Conservation (phyloP, 305 asterid species). For the Striga hermonthica region DNA sequence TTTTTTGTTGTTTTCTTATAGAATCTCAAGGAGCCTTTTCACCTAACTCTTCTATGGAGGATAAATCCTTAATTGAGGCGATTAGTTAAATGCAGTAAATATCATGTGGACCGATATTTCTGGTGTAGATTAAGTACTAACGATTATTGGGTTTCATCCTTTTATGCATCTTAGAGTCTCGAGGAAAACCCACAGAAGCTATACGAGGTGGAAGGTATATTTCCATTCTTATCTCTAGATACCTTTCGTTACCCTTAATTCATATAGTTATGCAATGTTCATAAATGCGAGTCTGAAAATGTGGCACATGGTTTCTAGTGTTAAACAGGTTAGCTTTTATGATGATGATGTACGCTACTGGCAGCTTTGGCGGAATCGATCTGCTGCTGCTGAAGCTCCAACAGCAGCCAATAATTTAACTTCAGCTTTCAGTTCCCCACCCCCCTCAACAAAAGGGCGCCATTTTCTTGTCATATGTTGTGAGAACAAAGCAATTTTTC, state of each 20-base stretch:
- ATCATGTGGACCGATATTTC: slow-evolving; percentile 8
- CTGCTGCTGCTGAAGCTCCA: slow-evolving; percentile 96
- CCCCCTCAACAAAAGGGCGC: slow-evolving; percentile 92
- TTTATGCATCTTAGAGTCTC: slow-evolving; percentile 48
- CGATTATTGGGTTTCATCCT: background rate
- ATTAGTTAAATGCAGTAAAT: background rate
- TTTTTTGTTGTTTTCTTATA: slow-evolving; percentile 17
- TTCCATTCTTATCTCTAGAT: slow-evolving; percentile 23
- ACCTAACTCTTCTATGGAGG: background rate
- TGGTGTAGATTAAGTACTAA: slow-evolving; percentile 12
- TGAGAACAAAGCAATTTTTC: slow-evolving; percentile 94
- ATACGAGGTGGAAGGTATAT: slow-evolving; percentile 96
- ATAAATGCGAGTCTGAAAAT: slow-evolving; percentile 37
- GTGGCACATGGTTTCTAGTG: slow-evolving; percentile 63
- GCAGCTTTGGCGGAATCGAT: slow-evolving; percentile 88
- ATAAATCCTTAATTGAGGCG: slow-evolving; percentile 15
- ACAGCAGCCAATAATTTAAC: slow-evolving; percentile 78
- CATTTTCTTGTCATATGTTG: slow-evolving; percentile 98
- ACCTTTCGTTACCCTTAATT: background rate
- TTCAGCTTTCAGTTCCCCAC: slow-evolving; percentile 82
- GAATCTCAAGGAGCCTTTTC: slow-evolving; percentile 11
- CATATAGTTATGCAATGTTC: background rate
- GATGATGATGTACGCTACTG: slow-evolving; percentile 96
- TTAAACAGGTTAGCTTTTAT: slow-evolving; percentile 95
- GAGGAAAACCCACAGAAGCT: slow-evolving; percentile 95